phyloP scores from a whole-genome alignment of 176 grass and related monocot genomes.

The Urochloa ruziziensis region DNA sequence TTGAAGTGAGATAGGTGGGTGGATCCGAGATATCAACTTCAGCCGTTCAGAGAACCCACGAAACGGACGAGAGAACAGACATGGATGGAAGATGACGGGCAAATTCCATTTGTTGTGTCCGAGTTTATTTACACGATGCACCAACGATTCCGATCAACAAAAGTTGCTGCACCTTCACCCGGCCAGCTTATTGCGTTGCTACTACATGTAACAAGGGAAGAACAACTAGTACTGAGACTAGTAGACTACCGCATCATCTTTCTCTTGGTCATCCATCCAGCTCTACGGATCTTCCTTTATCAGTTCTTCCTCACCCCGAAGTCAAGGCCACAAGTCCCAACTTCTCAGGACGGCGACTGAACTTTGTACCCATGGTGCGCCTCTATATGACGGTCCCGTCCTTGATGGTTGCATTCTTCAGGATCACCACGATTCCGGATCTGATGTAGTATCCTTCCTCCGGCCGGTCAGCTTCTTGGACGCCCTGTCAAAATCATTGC shows the following conservation, averaged over 20 bases:
- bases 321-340: not conserved
- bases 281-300: not conserved
- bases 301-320: not conserved
- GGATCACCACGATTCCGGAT: conserved; percentile 55
- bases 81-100: not conserved
- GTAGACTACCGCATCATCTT: not conserved
- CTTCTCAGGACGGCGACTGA: not conserved
- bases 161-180: conserved; percentile 13
- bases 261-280: not conserved
- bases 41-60: no score
- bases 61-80: no score
- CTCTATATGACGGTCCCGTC: conserved; percentile 61
- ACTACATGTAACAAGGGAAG: conserved; percentile 1
- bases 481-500: conserved; percentile 34
- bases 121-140: conserved; percentile 46
- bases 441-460: conserved; percentile 66
- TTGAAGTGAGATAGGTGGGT: no score
- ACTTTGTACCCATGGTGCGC: not conserved
- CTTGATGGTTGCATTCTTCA: conserved; percentile 70
- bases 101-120: conserved; percentile 3
- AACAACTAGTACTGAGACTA: not conserved
- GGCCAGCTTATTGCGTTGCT: conserved; percentile 31
- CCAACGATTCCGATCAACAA: conserved; percentile 5
- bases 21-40: no score
- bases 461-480: conserved; percentile 63